Percentiles rank a stretch among this genome's conserved stretches.
Conservation (phyloP, 2,329 filamentous ascomycete genomes). For the Ophiostoma quercus region DNA sequence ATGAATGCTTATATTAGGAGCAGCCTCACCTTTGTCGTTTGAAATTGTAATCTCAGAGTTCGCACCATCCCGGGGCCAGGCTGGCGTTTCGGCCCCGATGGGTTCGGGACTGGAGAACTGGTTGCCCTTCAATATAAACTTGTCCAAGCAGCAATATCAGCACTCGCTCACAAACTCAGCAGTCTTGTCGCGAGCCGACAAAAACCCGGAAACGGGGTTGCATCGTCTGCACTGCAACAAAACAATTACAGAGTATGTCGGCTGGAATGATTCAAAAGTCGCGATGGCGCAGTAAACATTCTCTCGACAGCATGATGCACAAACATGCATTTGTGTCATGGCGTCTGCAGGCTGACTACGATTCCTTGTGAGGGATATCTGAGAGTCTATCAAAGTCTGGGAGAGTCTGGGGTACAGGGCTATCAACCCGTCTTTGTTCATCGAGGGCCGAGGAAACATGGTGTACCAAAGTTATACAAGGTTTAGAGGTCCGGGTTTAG, state of each 20-base stretch:
- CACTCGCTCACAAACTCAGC: background rate
- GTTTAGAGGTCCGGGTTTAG: background rate
- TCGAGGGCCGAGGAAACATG: background rate
- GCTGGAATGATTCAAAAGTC: background rate
- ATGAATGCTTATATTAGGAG: background rate
- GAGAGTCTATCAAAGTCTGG: too few relatives aligned
- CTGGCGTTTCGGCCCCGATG: background rate
- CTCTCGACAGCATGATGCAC: background rate
- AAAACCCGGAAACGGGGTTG: conserved; percentile 1
- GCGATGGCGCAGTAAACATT: background rate
- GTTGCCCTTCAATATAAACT: background rate
- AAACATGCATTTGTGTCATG: background rate
- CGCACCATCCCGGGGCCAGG: background rate
- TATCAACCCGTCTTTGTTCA: background rate
- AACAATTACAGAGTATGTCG: background rate
- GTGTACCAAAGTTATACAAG: background rate
- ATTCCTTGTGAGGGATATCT: background rate
- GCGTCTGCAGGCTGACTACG: background rate
- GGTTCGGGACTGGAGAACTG: background rate
- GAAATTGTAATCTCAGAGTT: background rate
- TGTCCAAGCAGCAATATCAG: background rate
- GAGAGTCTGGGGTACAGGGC: background rate
- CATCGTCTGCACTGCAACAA: background rate
- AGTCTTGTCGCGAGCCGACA: background rate
- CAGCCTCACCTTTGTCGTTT: background rate